Evolutionary conservation across 331 rosid genomes (phyloP), one percentile per base, ranked within the genome.

Genomic region (Stylosanthes scabra): DNA sequence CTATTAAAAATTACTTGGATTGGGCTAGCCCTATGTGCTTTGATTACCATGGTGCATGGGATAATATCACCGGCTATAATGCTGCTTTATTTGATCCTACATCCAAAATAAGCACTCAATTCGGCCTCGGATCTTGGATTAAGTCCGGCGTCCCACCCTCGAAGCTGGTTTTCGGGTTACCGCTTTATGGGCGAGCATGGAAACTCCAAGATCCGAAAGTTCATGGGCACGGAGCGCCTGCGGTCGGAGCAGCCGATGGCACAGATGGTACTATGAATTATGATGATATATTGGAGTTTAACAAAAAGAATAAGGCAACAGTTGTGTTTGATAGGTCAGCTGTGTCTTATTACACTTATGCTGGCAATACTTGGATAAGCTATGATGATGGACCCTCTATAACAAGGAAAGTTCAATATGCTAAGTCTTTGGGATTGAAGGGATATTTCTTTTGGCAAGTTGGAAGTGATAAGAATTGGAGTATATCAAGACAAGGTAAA

Each of bases 391-490:
- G 77, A 2, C 29, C n/a, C 1, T 89, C 97, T 8, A 77, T 83
- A 2, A 20, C 7, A 4, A n/a, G 6, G 45, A 91, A 87, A 84
- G 89, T 88, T 68, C 83, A 15, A 66, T 91, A 70, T 58, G 93
- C 89, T 1, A 62, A 47, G 63, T 74, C 81, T 0, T 1, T 40
- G 84, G 85, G 89, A 59, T 66, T 91, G 47, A 83, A 86, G 52
- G 99, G 99, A 11, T 94, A 89, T 73, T 94, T 94, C 75, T 84
- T 91, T 84, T 94, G 96, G 99, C 93, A 96, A 70, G 54, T 87
- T 20, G 88, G 92, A 1, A 82, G 83, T 70, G 98, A 93, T 12
- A 85, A 88, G 68, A 75, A 78, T 16, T 93, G 96, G 98, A 63
- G 79, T 54, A 61, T 91, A 40, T 84, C 96, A 11, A 65, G 39